A percentile compares a stretch with the other conserved stretches of the same genome.
Evolutionary conservation across 148 eudicot species (phyloP).

Genomic region (Mesembryanthemum crystallinum): DNA sequence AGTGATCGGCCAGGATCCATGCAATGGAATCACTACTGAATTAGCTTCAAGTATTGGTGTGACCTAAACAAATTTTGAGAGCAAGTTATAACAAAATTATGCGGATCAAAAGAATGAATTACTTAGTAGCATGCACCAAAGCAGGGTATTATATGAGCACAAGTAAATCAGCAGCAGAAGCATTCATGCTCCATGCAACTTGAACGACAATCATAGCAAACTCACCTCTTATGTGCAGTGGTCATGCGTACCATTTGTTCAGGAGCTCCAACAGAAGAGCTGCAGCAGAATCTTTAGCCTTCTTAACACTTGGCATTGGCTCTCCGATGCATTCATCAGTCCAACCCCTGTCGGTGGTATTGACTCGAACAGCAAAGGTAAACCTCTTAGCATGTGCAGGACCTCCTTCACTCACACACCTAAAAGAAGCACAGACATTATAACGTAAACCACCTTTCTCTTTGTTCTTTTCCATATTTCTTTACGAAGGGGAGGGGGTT

Average conservation of each 20-base stretch:
- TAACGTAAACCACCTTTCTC: no score
- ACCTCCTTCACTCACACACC: conserved; percentile 95
- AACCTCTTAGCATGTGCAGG: conserved; percentile 97
- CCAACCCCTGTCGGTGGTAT: conserved; percentile 83
- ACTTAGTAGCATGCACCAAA: not conserved
- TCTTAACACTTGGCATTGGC: conserved; percentile 98
- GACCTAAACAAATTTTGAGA: not conserved
- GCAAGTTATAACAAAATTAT: not conserved
- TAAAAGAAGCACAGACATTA: conserved; percentile 18
- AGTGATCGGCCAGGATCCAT: not conserved
- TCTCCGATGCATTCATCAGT: conserved; percentile 96
- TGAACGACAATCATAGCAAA: not conserved
- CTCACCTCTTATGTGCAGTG: not conserved
- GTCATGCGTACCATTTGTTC: conserved; percentile 53
- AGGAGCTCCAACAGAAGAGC: conserved; percentile 84
- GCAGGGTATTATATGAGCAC: not conserved
- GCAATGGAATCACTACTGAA: not conserved
- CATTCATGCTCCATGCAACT: not conserved
- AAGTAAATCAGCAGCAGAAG: not conserved
- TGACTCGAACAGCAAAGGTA: conserved; percentile 82
- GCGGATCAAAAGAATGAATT: not conserved
- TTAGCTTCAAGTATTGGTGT: not conserved
- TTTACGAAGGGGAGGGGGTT: not conserved
- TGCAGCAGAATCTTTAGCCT: conserved; percentile 96
- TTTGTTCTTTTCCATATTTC: no score